Evolutionary conservation across 208 protist genomes (phyloP), one percentile per base, ranked within the genome.

Genomic region (Trichomonas vaginalis): DNA sequence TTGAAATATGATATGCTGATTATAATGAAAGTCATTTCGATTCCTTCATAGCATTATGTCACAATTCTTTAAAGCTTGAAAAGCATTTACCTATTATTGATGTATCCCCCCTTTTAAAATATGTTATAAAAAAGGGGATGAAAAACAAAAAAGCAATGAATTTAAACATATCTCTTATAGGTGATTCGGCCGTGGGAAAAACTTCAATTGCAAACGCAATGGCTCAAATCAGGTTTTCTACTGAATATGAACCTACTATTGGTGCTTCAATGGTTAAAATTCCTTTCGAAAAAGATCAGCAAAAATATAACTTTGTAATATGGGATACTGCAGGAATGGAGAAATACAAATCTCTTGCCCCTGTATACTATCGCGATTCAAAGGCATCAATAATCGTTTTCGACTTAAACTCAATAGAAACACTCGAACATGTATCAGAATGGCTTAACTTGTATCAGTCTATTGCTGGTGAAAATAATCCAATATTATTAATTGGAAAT

Each of bases 241-340:
- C 48, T 35, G 21, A 48, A 35, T 51, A 92, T 21, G 37, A 92
- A 39, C 86, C 86, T 10, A 92, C 86, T 2, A 51, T 92, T 92
- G 86, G 86, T 12, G 86, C 45, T 39, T 48, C 86, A 51, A 48
- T 92, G 45, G 40, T 92, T 2, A 92, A 39, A 51, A 92, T 92
- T 51, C 86, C 86, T 51, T 51, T 51, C 32, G 45, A 35, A 51
- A 45, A 92, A 39, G n/a, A 92, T 51, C 23, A 92, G 3, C 0
- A 21, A 17, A 2, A 35, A 92, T 48, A 48, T 0, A 48, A 39
- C 10, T 92, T 92, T 9, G 42, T 56, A n/a, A 92, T 92, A 39
- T 92, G 86, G 86, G 86, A 92, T 51, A 92, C 86, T 51, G 86
- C 86, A 8, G 86, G 86, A 92, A 92, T 92, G 86, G 86, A 92